phyloP scores from a whole-genome alignment of 495 filamentous ascomycete genomes.

The Penicillium verhagenii region DNA sequence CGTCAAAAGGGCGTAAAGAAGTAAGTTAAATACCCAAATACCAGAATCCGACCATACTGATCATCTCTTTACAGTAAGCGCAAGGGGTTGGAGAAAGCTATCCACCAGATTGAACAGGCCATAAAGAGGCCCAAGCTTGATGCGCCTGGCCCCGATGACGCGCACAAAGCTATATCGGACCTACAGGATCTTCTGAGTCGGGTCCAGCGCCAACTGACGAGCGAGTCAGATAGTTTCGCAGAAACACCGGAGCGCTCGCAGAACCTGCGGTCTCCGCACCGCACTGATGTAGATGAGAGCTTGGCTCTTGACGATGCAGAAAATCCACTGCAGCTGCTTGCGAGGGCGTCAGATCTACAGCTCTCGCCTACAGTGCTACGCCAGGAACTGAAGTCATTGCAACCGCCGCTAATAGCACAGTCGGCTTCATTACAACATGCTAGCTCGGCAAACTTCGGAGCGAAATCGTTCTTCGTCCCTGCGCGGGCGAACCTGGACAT shows the following conservation, averaged over 20 bases:
- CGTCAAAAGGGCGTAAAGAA: slow-evolving; percentile 75
- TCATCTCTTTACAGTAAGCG: slow-evolving; percentile 55
- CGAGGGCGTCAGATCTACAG: slow-evolving; percentile 66
- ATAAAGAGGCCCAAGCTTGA: slow-evolving; percentile 59
- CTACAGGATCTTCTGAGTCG: slow-evolving; percentile 56
- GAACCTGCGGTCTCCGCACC: slow-evolving; percentile 27
- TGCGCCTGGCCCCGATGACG: slow-evolving; percentile 46
- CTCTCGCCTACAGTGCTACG: slow-evolving; percentile 44
- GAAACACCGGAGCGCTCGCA: slow-evolving; percentile 27
- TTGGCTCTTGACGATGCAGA: slow-evolving; percentile 69
- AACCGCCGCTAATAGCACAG: slow-evolving; percentile 13
- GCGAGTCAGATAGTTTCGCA: slow-evolving; percentile 24
- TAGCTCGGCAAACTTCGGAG: slow-evolving; percentile 13
- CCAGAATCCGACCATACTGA: not conserved
- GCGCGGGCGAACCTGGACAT: slow-evolving; percentile 58
- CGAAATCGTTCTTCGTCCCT: slow-evolving; percentile 59
- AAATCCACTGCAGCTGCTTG: slow-evolving; percentile 69
- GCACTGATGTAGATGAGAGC: slow-evolving; percentile 40
- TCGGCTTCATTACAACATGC: slow-evolving; percentile 7
- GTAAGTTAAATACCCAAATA: slow-evolving; percentile 35
- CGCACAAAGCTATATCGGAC: slow-evolving; percentile 51
- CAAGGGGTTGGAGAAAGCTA: slow-evolving; percentile 68
- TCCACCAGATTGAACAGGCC: slow-evolving; percentile 71
- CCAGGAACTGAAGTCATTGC: slow-evolving; percentile 15
- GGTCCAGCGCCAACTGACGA: slow-evolving; percentile 36